Evolutionary conservation across 1,139 yeast species (phyloP), one percentile per base, ranked within the genome.

Genomic region (Kurtzmaniella natalensis): DNA sequence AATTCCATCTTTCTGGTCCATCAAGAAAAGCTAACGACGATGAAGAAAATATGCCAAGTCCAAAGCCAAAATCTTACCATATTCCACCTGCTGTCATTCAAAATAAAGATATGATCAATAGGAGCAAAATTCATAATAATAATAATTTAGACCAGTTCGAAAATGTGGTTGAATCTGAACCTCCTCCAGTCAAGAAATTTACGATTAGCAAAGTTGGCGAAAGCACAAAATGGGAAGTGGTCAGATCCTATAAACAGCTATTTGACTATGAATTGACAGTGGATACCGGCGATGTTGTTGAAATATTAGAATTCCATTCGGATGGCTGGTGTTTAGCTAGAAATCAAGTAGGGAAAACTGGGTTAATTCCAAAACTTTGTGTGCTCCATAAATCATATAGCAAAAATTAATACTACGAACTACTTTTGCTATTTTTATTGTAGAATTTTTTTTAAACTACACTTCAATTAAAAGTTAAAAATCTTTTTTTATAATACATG

Each of bases 281-380:
- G 2, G 37, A 43, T 2, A 38, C 52, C 5, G 71, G 71, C 1
- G 69, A 67, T 26, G 41, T 48, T 20, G 65, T 62, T 3, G 33
- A 40, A 5, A 37, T 64, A 1, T 34, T 55, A 15, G 50, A 53
- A 22, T 48, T 46, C n/a, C 62, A 57, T 39, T 43, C 58, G 9
- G 72, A 66, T 37, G 70, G 69, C 2, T 68, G 74, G 74, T 63
- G 70, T 38, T 48, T 51, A 19, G 57, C 64, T 8, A 48, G 38
- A 30, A 33, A 13, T 15, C 18, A 23, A 30, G 32, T 25, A 28
- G 39, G 33, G 3, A 42, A 39, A 11, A 42, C 44, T 16, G 72
- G 73, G 1, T 54, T 65, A 47, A 61, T 62, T 2, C 72, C 72
- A 0, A 48, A 47, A 30, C 42, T 54, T 33, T 65, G 70, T 40